A percentile compares a stretch with the other conserved stretches of the same genome.
These are phyloP conservation scores for Leccinum incarnatum DNA, from an alignment of 768 basidiomycete species.

Conservation along the genomic window DNA sequence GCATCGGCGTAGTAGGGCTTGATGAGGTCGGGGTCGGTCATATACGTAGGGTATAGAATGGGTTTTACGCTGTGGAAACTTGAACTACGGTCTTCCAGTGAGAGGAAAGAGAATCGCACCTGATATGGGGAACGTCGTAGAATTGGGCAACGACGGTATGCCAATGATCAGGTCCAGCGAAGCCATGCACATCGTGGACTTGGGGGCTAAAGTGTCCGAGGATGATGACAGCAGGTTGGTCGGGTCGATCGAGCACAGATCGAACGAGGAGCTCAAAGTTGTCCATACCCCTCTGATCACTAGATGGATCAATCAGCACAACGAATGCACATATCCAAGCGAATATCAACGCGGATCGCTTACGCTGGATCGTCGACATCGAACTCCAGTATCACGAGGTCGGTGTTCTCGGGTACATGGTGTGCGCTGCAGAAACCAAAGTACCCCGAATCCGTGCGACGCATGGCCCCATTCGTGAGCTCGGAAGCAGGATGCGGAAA, in stretches of 20 bases:
- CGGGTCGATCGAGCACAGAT: constrained; percentile 85
- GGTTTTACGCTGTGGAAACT: constrained; percentile 62
- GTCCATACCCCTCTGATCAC: constrained; percentile 68
- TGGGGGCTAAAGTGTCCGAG: constrained; percentile 97
- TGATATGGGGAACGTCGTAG: constrained; percentile 94
- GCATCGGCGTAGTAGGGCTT: constrained; percentile 78
- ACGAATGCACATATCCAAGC: neutral
- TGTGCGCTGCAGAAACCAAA: constrained; percentile 93
- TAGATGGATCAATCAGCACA: constrained; percentile 26
- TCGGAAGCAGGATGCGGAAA: constrained; percentile 98
- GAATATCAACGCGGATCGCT: constrained; percentile 31
- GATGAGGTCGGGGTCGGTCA: constrained; percentile 64
- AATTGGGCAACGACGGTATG: constrained; percentile 92
- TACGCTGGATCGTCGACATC: constrained; percentile 88
- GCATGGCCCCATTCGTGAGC: constrained; percentile 95
- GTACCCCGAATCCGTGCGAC: constrained; percentile 88
- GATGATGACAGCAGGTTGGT: constrained; percentile 88
- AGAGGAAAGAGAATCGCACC: constrained; percentile 33
- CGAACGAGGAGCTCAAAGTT: constrained; percentile 93
- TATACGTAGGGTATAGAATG: constrained; percentile 77
- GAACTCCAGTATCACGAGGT: constrained; percentile 93
- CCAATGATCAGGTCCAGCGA: constrained; percentile 85
- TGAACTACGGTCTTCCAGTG: neutral
- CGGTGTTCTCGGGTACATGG: constrained; percentile 90
- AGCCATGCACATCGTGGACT: constrained; percentile 72